These are phyloP conservation scores for Barbarea vulgaris DNA, from an alignment of 345 rosid genomes.

Conservation along the genomic window DNA sequence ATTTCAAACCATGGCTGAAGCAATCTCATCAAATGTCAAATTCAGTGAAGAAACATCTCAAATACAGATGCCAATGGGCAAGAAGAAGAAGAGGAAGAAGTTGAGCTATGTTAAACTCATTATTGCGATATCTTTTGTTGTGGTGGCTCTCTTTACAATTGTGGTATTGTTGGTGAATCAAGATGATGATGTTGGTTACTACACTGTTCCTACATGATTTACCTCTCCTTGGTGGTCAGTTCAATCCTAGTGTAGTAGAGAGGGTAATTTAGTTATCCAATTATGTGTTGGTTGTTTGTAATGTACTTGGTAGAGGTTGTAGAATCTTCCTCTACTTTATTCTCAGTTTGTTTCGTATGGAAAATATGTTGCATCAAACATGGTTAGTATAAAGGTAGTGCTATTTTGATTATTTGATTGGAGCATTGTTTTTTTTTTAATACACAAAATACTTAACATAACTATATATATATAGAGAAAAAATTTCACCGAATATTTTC, in stretches of 20 bases:
- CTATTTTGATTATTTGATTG: no score
- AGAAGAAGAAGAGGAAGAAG: conserved; percentile 35
- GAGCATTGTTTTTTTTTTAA: no score
- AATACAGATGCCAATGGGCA: conserved; percentile 25
- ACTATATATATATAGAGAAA: no score
- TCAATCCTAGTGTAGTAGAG: conserved; percentile 17
- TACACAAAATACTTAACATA: no score
- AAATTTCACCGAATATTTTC: no score
- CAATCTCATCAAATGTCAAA: conserved; percentile 49
- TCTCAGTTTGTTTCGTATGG: conserved; percentile 25
- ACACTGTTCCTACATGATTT: conserved; percentile 61
- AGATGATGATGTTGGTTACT: conserved; percentile 41
- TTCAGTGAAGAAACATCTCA: conserved; percentile 29
- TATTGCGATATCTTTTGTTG: conserved; percentile 43
- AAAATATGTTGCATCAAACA: neutral
- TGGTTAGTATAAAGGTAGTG: no score
- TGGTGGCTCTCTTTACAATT: conserved; percentile 46
- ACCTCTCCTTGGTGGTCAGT: neutral
- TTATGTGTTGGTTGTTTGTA: conserved; percentile 33
- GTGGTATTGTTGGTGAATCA: conserved; percentile 40
- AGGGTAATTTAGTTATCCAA: conserved; percentile 21
- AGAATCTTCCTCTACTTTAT: neutral
- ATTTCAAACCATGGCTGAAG: conserved; percentile 47
- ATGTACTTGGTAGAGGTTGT: conserved; percentile 22
- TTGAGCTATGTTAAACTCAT: conserved; percentile 40